A percentile compares a stretch with the other conserved stretches of the same genome.
These are phyloP conservation scores for Coemansia sp. DNA, from an alignment of 192 early-diverging fungal species.

Conservation along the genomic window DNA sequence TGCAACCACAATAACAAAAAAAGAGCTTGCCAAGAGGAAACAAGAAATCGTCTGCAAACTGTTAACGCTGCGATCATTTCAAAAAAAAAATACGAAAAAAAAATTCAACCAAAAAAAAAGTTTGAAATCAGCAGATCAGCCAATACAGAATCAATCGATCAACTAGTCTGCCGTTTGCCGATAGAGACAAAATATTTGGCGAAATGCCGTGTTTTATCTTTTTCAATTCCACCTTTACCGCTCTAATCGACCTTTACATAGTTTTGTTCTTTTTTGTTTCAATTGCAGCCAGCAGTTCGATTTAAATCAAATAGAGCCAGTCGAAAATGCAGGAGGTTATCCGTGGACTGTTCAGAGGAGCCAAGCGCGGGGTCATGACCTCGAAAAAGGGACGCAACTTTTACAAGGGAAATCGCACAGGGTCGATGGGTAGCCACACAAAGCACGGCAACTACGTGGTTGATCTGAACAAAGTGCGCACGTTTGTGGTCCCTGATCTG, in stretches of 20 bases:
- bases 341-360: slow-evolving; percentile 50
- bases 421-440: slow-evolving; percentile 55
- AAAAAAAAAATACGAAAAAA: slow-evolving; percentile 1
- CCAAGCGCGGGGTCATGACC: slow-evolving; percentile 57
- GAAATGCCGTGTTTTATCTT: not conserved
- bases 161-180: not conserved
- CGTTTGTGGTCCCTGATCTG: slow-evolving; percentile 54
- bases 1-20: not conserved
- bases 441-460: slow-evolving; percentile 53
- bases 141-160: not conserved
- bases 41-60: not conserved
- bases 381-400: slow-evolving; percentile 55
- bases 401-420: slow-evolving; percentile 57
- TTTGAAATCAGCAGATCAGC: not conserved
- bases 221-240: not conserved
- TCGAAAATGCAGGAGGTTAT: slow-evolving; percentile 54
- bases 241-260: not conserved
- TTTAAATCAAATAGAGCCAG: not conserved
- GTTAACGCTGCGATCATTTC: not conserved
- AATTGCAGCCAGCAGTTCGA: not conserved
- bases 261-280: not conserved
- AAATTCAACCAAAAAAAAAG: not conserved
- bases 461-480: slow-evolving; percentile 48
- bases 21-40: not conserved
- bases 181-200: no score